Percentiles rank a stretch among this genome's conserved stretches.
phyloP scores from a whole-genome alignment of 306 rosid species.

The Vigna trinervia region DNA sequence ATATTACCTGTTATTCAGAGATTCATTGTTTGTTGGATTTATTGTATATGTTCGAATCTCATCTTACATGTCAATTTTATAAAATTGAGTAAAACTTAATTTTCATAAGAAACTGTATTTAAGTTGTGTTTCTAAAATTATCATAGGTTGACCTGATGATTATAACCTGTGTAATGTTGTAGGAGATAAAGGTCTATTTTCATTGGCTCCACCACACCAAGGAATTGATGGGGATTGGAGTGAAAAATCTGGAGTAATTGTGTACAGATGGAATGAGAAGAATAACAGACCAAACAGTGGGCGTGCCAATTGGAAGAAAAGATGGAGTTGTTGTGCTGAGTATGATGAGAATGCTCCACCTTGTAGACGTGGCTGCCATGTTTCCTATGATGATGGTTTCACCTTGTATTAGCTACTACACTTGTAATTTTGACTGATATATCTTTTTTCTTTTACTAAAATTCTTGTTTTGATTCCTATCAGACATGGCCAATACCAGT shows the following conservation, averaged over 20 bases:
- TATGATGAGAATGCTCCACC: constrained; percentile 68
- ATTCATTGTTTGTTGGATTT: too few species aligned
- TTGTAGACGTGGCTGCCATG: constrained; percentile 70
- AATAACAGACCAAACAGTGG: constrained; percentile 75
- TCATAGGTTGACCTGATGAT: not conserved
- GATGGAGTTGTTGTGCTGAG: constrained; percentile 88
- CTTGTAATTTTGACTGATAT: not conserved
- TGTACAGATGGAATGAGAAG: constrained; percentile 79
- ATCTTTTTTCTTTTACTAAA: too few species aligned
- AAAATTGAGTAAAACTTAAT: too few species aligned
- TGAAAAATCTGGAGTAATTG: constrained; percentile 75
- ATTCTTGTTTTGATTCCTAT: not conserved
- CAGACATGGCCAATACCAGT: not conserved
- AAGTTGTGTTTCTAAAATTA: too few species aligned
- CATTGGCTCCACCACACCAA: constrained; percentile 81
- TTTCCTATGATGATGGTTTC: constrained; percentile 80
- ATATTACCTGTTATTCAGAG: too few species aligned
- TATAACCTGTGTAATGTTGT: constrained; percentile 6
- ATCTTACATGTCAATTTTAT: too few species aligned
- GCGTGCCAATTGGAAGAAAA: constrained; percentile 67
- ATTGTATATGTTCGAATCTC: too few species aligned
- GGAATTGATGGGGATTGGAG: constrained; percentile 93
- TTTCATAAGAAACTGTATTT: too few species aligned
- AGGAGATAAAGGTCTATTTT: constrained; percentile 76
- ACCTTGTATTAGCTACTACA: constrained; percentile 54